Evolutionary conservation across 352 stramenopile genomes (phyloP), one percentile per base, ranked within the genome.

Genomic region (Phytophthora citricola): DNA sequence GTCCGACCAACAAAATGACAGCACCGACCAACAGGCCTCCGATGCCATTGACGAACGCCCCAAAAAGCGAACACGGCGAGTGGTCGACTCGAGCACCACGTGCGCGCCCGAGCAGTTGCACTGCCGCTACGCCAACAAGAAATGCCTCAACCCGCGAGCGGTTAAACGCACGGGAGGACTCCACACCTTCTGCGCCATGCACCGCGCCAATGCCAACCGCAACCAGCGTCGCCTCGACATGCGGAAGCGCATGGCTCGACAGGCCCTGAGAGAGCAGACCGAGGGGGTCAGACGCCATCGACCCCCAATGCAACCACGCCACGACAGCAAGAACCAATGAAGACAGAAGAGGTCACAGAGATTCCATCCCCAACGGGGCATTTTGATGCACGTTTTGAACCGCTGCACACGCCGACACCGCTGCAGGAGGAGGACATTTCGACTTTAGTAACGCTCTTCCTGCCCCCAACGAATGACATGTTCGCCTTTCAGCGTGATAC

Each of bases 81-180:
- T 57, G 31, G 71, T 76, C 26, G 66, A 76, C 48, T 63, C 64
- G 20, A 67, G 63, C 49, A 77, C 55, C 50, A 79, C 71, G 24
- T 79, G 71, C 24, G 77, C 66, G 7, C 71, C 75, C 1, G 74
- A 83, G 50, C 66, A 76, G 51, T 59, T 78, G 36, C 69, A 69
- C 26, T 92, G 83, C 63, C 74, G 78, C 47, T 92, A 92, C 53
- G 71, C 83, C 41, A 86, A 81, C 72, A 92, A 92, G 32, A 77
- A 79, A 26, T 92, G 83, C 55, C 55, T 74, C 2, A 79, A 81
- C 36, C 58, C 70, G 11, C 83, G 83, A 40, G 75, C 78, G 10
- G 49, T 81, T 36, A 90, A 90, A 48, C 77, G 72, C 29, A 86
- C 76, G 6, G 83, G 83, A 2, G 74, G 76, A 4, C 56, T 92